Base-by-base conservation (phyloP, 805 yeast genomes). In the Suhomyces vadensis region DNA sequence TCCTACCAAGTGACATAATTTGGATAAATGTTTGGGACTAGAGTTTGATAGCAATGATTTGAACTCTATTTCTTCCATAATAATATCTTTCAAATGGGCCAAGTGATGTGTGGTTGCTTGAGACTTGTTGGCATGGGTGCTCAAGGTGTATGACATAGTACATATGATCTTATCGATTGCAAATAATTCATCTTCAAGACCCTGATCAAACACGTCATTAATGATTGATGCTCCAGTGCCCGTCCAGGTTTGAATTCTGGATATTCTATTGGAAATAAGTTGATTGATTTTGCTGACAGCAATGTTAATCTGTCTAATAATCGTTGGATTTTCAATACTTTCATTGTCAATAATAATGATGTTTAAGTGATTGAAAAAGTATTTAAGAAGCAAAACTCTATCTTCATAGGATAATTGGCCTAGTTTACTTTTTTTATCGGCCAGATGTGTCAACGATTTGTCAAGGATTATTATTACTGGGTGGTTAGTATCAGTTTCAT, bases 171-270 rank as follows among this genome's bases (percentile, higher is more conserved):
- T 27, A 14, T 35, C 31, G 38, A 39, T 27, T 21, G 43, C 35
- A 27, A 43, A 43, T 4, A 20, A 4, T 7, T 26, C 27, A 10
- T 37, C 23, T 13, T 35, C 40, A 8, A 11, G n/a, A 14, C 20
- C 7, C 6, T 22, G 31, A n/a, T 21, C 11, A 29, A 23, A 39
- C n/a, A 21, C 46, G 41, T 62, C 68, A 43, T 58, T 50, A 25
- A 58, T 42, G 31, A 48, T 47, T 27, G 42, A 33, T 4, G 46
- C 40, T 3, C 67, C 64, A 7, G 73, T 67, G 13, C 74, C 75
- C 1, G 74, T 70, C 75, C 75, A 71, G 13, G 66, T 63, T 58
- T 73, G 64, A 48, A 75, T 65, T 42, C 72, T 57, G n/a, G 63
- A 40, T 39, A 71, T 61, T 37, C 77, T 55, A 41, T 63, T 57